Conservation (phyloP, 2,329 filamentous ascomycete species). For the Hypoxylon sp. region DNA sequence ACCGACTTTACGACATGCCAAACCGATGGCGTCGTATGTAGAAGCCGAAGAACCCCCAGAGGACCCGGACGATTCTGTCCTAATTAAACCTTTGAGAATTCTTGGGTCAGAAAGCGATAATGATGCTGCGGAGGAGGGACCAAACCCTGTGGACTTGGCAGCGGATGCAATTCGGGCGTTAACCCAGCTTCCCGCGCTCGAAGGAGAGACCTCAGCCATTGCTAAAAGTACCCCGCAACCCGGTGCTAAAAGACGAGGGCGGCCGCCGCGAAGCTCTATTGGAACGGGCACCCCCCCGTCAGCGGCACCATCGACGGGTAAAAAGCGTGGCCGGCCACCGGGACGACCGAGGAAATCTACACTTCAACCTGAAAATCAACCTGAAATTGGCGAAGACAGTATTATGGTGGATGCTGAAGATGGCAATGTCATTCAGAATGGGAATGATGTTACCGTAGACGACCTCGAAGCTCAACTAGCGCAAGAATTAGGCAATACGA, state of each 20-base stretch:
- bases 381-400: conserved; percentile 45
- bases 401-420: conserved; percentile 50
- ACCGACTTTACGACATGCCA: conserved; percentile 67
- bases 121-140: conserved; percentile 20
- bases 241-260: conserved; percentile 51
- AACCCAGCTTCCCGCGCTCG: conserved; percentile 40
- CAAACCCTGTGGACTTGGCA: conserved; percentile 60
- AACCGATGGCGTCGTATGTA: conserved; percentile 66
- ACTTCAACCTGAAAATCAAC: conserved; percentile 43
- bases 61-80: conserved; percentile 61
- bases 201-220: conserved; percentile 14
- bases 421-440: conserved; percentile 39
- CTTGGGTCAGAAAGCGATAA: conserved; percentile 33
- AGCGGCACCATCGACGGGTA: conserved; percentile 39
- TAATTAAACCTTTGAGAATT: conserved; percentile 40
- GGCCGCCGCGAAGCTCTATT: conserved; percentile 51
- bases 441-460: conserved; percentile 48
- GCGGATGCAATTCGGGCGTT: conserved; percentile 56
- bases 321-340: conserved; percentile 52
- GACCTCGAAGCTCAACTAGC: conserved; percentile 58
- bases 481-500: conserved; percentile 51
- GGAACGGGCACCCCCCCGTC: conserved; percentile 24
- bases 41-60: conserved; percentile 64
- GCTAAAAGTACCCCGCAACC: conserved; percentile 42
- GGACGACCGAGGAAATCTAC: conserved; percentile 48